phyloP scores from a whole-genome alignment of 2,329 filamentous ascomycete species.

The Ophiostoma triangulosporum region DNA sequence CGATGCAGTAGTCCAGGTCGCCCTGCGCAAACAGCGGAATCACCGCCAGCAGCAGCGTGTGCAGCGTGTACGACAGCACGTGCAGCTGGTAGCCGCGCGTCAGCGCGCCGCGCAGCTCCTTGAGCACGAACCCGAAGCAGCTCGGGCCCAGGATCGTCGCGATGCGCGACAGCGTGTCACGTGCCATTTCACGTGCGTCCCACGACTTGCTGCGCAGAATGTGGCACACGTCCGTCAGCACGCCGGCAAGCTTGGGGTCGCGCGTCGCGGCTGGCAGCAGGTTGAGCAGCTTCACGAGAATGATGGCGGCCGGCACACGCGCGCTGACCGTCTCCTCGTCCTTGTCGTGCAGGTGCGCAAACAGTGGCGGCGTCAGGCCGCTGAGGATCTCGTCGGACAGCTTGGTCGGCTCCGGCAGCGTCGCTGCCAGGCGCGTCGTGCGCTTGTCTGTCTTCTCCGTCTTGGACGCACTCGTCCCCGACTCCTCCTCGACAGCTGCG shows the following conservation, averaged over 20 bases:
- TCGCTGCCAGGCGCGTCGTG: conserved; percentile 39
- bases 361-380: conserved; percentile 64
- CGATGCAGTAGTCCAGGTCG: conserved; percentile 77
- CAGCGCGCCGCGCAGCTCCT: conserved; percentile 72
- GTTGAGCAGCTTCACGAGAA: conserved; percentile 75
- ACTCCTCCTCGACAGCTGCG: conserved; percentile 18
- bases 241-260: conserved; percentile 60
- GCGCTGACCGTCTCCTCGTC: conserved; percentile 90
- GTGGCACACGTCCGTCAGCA: conserved; percentile 84
- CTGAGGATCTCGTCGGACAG: conserved; percentile 58
- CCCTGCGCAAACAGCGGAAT: conserved; percentile 64
- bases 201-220: conserved; percentile 81
- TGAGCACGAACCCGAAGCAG: conserved; percentile 86
- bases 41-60: conserved; percentile 70
- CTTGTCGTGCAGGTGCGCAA: conserved; percentile 83
- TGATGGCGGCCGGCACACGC: conserved; percentile 78
- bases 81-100: conserved; percentile 84
- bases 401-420: conserved; percentile 53
- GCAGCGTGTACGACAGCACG: conserved; percentile 87
- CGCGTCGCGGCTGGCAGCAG: conserved; percentile 63
- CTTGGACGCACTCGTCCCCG: conserved; percentile 13
- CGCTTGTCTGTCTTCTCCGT: conserved; percentile 12
- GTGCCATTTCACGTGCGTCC: conserved; percentile 80
- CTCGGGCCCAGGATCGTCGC: conserved; percentile 64
- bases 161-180: conserved; percentile 78